Base-by-base conservation (phyloP, 306 rosid species). In the Quercus dentata region DNA sequence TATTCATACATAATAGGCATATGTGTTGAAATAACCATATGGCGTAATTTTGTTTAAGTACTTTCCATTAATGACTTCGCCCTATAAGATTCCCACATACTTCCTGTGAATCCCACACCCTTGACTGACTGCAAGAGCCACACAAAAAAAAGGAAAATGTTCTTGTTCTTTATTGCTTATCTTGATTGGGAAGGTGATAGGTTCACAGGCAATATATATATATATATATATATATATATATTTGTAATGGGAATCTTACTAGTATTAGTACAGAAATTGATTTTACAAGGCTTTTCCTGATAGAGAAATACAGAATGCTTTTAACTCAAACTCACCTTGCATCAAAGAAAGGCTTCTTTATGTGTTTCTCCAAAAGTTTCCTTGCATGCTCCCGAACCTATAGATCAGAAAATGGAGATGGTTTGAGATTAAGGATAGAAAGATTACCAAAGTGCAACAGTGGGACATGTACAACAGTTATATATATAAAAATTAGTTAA, bases 331-430 rank as follows among this genome's bases (percentile, higher is more conserved):
- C 96, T 81, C 80, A 93, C 99, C 96, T 94, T 12, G 69, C 85
- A 59, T 82, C 64, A 81, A 93, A 91, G 87, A 95, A 95, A 74
- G 99, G 99, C 88, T 93, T 95, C 88, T 81, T 89, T 74, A 41
- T 41, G 79, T 83, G 83, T 82, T 95, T 93, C 88, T 95, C 99
- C 88, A 95, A 82, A 73, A 95, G 90, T 83, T 95, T 95, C 55
- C 99, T 90, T 54, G 96, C 99, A 87, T 93, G 99, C 78, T 93
- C 98, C 77, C 98, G 85, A 80, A 95, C 99, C 99, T 95, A 63
- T 59, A 69, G 51, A 78, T 44, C 57, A 74, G 69, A 18, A 75
- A 85, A 71, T 63, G 56, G 20, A 52, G 51, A 72, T 49, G 25
- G 73, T 73, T 72, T 63, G 58, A 76, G 65, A 75, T 69, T 19